Conservation (phyloP, 2,329 filamentous ascomycete genomes). For the Stachybotrys elegans region DNA sequence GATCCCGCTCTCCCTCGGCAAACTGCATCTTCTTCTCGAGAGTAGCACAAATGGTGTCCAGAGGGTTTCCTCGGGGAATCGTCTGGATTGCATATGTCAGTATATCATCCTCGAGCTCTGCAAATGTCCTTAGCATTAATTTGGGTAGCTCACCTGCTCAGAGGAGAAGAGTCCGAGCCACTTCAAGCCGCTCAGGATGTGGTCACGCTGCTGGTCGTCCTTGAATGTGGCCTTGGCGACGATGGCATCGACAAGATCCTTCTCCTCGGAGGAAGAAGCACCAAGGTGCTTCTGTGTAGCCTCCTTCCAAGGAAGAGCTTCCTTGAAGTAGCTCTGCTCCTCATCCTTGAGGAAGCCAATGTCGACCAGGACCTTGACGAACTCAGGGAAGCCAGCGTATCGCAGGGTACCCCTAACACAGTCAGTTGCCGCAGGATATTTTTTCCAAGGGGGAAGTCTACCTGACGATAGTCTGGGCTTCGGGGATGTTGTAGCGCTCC, state of each 20-base stretch:
- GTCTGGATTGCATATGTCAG: no score
- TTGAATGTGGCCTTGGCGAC: constrained; percentile 69
- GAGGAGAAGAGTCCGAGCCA: constrained; percentile 68
- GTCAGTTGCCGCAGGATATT: not conserved
- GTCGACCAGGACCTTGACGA: constrained; percentile 79
- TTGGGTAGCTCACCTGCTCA: not conserved
- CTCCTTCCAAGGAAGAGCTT: constrained; percentile 72
- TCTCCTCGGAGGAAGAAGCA: constrained; percentile 58
- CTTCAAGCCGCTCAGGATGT: constrained; percentile 64
- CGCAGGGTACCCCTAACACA: constrained; percentile 58
- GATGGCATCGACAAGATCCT: constrained; percentile 69
- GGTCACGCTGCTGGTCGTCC: constrained; percentile 60
- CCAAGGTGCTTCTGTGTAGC: constrained; percentile 72
- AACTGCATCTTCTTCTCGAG: constrained; percentile 92
- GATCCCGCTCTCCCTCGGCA: constrained; percentile 74
- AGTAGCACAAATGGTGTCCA: constrained; percentile 86
- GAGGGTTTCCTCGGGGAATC: constrained; percentile 68
- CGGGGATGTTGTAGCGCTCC: constrained; percentile 83
- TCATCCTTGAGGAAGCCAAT: constrained; percentile 79
- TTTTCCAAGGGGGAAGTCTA: no score
- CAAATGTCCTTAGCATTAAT: not conserved
- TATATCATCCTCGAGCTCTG: no score
- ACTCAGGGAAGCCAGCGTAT: constrained; percentile 83
- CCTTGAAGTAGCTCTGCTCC: constrained; percentile 57
- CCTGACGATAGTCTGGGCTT: constrained; percentile 80